Evolutionary conservation across 805 yeast genomes (phyloP), one percentile per base, ranked within the genome.

Genomic region (Brettanomyces sp.): DNA sequence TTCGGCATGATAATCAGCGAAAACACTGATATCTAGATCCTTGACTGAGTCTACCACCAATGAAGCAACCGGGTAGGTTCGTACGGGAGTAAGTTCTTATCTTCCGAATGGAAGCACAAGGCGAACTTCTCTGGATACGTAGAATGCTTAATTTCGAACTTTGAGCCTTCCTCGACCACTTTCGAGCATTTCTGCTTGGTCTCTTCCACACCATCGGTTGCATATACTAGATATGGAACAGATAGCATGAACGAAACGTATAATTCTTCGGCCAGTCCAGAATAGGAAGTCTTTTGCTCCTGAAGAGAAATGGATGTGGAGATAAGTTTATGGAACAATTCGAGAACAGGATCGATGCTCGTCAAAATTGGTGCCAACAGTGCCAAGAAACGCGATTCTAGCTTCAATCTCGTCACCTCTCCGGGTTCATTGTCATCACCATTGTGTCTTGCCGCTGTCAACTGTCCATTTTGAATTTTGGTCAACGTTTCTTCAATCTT

Each of bases 391-490:
- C 96, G 77, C 48, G 87, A 56, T 13, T 81, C 64, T 11, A 85
- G 69, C 63, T 91, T 90, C 51, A 86, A 60, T 52, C 78, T 77
- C 50, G 82, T 82, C 79, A 87, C 85, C 18, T 72, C 65, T 13
- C 89, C 89, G 25, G 73, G 70, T 38, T 67, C 69, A 18, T 55
- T 55, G 4, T 60, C 45, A 5, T 46, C 46, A 5, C 48, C 48
- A n/a, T 48, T 39, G 24, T 42, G 43, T 25, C 59, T 55, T 6
- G 32, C 42, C 21, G 45, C 44, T 9, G 53, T n/a, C 37, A 18
- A n/a, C n/a, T 18, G 41, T 3, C 51, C 42, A 28, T 75, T 72
- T 28, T 28, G 7, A 6, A 28, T 9, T 7, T 9, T 28, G 32
- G 32, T 7, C 43, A 87, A 61, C 39, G 79, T 68, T 21, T 66